Conservation (phyloP, 768 basidiomycete genomes). For the Termitomyces bulborhizus region DNA sequence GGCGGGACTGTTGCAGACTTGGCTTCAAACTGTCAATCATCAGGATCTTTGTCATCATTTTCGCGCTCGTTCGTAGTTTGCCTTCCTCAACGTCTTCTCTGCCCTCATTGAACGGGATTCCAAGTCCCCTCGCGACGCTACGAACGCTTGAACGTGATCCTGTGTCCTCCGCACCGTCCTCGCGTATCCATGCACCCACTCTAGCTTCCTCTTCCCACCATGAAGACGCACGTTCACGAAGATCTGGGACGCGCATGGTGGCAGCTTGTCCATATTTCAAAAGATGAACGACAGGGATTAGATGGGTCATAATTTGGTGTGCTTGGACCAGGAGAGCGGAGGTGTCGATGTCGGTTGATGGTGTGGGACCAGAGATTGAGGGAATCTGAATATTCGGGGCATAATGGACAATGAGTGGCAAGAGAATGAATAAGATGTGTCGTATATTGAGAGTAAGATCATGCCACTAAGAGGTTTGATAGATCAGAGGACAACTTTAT, state of each 20-base stretch:
- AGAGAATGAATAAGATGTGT: constrained; percentile 49
- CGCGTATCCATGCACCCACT: constrained; percentile 45
- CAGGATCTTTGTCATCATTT: constrained; percentile 23
- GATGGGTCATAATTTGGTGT: constrained; percentile 27
- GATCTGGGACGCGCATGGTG: constrained; percentile 43
- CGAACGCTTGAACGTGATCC: constrained; percentile 26
- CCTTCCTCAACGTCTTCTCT: constrained; percentile 21
- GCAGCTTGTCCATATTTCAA: constrained; percentile 53
- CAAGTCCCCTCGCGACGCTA: constrained; percentile 38
- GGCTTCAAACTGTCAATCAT: constrained; percentile 23
- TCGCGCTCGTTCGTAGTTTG: constrained; percentile 25
- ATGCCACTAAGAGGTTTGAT: constrained; percentile 46
- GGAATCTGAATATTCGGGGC: constrained; percentile 31
- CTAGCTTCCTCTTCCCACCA: constrained; percentile 56
- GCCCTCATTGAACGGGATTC: constrained; percentile 31
- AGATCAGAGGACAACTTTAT: neutral
- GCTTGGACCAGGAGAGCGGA: constrained; percentile 18
- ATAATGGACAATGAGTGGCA: constrained; percentile 45
- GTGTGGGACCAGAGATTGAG: constrained; percentile 18
- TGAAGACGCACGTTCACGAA: constrained; percentile 37
- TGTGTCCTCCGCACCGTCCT: constrained; percentile 27
- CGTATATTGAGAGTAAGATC: constrained; percentile 50
- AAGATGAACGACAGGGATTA: constrained; percentile 44
- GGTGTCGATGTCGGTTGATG: constrained; percentile 18
- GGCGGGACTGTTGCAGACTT: constrained; percentile 19